Evolutionary conservation across 768 basidiomycete genomes (phyloP), one percentile per base, ranked within the genome.

Genomic region (Mycena sanguinolenta): DNA sequence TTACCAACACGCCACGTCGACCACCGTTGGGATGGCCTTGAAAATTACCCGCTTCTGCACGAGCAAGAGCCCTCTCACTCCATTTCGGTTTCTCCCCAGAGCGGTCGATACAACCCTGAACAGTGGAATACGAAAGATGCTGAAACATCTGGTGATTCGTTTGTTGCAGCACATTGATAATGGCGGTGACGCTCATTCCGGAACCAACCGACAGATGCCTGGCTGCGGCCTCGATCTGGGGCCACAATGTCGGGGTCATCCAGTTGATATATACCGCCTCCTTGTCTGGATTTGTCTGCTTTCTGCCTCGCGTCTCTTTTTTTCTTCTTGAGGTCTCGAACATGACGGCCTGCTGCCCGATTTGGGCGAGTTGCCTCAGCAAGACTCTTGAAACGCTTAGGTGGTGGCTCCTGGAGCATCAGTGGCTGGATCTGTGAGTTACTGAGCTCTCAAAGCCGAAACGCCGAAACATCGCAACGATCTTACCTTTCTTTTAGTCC

Each of bases 1-100:
- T 73, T 42, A 73, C 62, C 55, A 73, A 30, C n/a, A 55, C 38
- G 38, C 71, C 68, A 27, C 36, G 55, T 30, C 38, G 58, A 58
- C 71, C 71, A 10, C 71, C 71, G 25, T 69, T 69, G 13, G 44
- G 27, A 63, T 71, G 72, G 14, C 69, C 69, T n/a, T 70, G 69
- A 36, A 52, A 52, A 57, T 71, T 70, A 3, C 59, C 59, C 4
- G 42, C 65, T 34, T 66, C 52, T 16, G 59, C 59, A 10, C 59
- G 59, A 5, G 13, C 50, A 53, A 63, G 49, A 1, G 44, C 34
- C 2, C 19, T 23, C 4, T 44, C 38, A 19, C 53, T 65, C 54
- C 63, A 65, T 27, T 10, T n/a, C n/a, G 39, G 25, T 4, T 55
- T 65, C 17, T 46, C 54, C 13, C 54, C 63, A 23, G 38, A 32